Evolutionary conservation across 805 yeast genomes (phyloP), one percentile per base, ranked within the genome.

Genomic region (Schizosaccharomyces pombe): DNA sequence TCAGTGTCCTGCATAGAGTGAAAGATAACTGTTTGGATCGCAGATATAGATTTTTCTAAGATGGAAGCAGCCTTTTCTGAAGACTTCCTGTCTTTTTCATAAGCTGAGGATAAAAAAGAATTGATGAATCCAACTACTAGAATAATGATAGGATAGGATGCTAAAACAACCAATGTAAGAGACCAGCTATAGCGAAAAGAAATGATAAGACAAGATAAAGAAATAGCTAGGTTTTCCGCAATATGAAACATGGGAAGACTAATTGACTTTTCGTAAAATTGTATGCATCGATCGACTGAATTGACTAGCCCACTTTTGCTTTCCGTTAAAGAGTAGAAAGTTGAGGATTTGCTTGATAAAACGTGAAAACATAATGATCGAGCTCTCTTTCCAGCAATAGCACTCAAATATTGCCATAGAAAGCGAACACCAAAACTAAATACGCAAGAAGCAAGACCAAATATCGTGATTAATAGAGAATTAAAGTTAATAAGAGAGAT

Each of bases 131-230:
- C 65, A 1, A 81, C 77, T 2, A 74, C 58, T 0, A 71, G 6
- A 0, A 71, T 70, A 56, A 89, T 75, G 0, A 86, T 33, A 0
- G 98, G 98, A 3, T 85, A 60, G 2, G 82, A 72, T 1, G 85
- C 79, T 56, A 89, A 61, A n/a, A 82, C 76, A 1, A 91, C 75
- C 28, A 91, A 66, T 0, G 96, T 83, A 9, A 91, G 70, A 2
- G 83, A 73, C 96, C 96, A 89, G 2, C 94, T 83, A 57, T 78
- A 79, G 57, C 74, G 73, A 63, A 91, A 74, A 1, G 95, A 78
- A 0, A 82, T 76, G 1, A 76, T 72, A 1, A 80, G 62, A 9
- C 81, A 65, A 19, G 53, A 24, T 11, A 49, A 14, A 30, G 30
- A 26, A 34, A 52, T 22, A 52, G 47, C 40, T 14, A 34, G 22